These are phyloP conservation scores for Quercus mongolica DNA, from an alignment of 306 rosid genomes.

Conservation along the genomic window DNA sequence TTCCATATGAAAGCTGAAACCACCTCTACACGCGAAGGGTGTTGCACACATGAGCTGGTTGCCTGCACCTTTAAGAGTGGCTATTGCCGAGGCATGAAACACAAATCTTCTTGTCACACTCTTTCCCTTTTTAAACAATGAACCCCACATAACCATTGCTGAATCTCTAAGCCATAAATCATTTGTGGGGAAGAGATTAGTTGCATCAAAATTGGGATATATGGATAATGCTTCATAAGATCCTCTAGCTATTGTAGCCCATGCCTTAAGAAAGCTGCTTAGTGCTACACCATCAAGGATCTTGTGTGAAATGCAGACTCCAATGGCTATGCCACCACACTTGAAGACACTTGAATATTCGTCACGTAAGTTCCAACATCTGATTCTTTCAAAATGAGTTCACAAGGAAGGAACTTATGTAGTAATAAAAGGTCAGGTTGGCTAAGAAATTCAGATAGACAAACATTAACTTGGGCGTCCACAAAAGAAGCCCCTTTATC, in stretches of 20 bases:
- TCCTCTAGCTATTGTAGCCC: constrained; percentile 17
- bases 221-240: not conserved
- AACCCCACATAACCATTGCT: constrained; percentile 18
- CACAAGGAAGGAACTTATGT: constrained; percentile 19
- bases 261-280: constrained; percentile 30
- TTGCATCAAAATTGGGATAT: not conserved
- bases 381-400: not conserved
- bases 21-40: constrained; percentile 30
- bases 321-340: constrained; percentile 41
- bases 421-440: constrained; percentile 20
- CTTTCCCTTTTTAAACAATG: constrained; percentile 23
- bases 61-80: constrained; percentile 10
- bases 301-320: constrained; percentile 33
- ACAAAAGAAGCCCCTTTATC: constrained; percentile 28
- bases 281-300: constrained; percentile 39
- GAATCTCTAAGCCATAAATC: constrained; percentile 28
- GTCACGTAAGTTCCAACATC: not conserved
- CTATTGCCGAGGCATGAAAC: constrained; percentile 27
- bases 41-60: not conserved
- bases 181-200: constrained; percentile 16
- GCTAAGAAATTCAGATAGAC: constrained; percentile 20
- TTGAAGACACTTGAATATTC: constrained; percentile 29
- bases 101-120: constrained; percentile 36
- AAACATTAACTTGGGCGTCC: constrained; percentile 20
- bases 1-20: constrained; percentile 42